Conservation (phyloP, 169 alveolate genomes). For the Sarcocystis neurona region DNA sequence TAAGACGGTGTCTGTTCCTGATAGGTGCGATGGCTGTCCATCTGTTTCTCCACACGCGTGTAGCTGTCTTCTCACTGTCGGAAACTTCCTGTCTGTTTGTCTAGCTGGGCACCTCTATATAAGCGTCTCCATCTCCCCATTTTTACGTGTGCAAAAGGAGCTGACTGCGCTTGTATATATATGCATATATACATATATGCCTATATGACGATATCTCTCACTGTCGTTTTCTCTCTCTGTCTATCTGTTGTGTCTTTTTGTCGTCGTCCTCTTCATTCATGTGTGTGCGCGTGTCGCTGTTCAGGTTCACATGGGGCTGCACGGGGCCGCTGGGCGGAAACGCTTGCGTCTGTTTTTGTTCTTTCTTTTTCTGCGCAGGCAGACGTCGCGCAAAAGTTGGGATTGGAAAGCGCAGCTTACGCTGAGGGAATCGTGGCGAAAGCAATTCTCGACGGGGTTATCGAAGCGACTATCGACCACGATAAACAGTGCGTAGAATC, state of each 20-base stretch:
- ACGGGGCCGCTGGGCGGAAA: background rate
- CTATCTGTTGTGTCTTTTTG: background rate
- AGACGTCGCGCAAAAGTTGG: conserved; percentile 88
- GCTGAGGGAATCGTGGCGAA: conserved; percentile 91
- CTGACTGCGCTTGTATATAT: background rate
- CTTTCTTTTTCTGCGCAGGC: conserved; percentile 57
- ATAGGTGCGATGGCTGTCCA: background rate
- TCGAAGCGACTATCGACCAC: conserved; percentile 92
- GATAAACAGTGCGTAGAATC: conserved; percentile 84
- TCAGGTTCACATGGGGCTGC: background rate
- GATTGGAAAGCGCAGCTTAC: conserved; percentile 88
- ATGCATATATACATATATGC: background rate
- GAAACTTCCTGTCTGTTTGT: no score
- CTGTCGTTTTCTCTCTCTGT: background rate
- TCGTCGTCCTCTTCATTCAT: background rate
- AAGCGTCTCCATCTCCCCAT: no score
- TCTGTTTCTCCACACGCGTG: no score
- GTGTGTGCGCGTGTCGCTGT: background rate
- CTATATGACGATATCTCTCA: background rate
- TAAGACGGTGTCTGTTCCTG: background rate
- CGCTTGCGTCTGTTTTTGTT: background rate
- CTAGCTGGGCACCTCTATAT: no score
- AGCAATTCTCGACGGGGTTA: conserved; percentile 93
- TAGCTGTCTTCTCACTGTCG: no score
- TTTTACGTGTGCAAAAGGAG: no score